phyloP scores from a whole-genome alignment of 2,329 filamentous ascomycete species.

The Septoria petroselini region DNA sequence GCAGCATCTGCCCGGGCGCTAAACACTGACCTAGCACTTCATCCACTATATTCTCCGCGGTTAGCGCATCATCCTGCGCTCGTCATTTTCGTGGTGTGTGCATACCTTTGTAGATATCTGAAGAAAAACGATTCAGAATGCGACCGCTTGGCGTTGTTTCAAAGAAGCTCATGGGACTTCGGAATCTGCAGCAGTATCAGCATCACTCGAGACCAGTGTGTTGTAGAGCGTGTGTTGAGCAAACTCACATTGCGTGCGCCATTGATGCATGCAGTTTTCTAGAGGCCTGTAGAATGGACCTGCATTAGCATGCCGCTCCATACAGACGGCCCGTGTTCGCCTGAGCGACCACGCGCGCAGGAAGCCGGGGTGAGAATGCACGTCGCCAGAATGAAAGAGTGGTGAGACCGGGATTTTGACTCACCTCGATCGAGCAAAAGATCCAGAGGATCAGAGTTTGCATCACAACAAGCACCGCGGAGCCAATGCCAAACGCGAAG shows the following conservation, averaged over 20 bases:
- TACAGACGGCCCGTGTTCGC: slow-evolving; percentile 25
- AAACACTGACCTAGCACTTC: slow-evolving; percentile 47
- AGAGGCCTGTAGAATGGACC: slow-evolving; percentile 62
- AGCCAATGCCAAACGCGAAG: slow-evolving; percentile 88
- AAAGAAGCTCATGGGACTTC: slow-evolving; percentile 98
- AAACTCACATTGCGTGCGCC: slow-evolving; percentile 23
- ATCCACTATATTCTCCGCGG: slow-evolving; percentile 58
- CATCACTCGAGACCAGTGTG: neutral
- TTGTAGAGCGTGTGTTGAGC: neutral
- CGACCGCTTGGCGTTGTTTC: slow-evolving; percentile 95
- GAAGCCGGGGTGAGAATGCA: slow-evolving; percentile 18
- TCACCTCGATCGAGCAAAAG: slow-evolving; percentile 95
- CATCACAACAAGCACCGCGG: slow-evolving; percentile 77
- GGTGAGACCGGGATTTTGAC: slow-evolving; percentile 28
- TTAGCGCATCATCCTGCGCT: slow-evolving; percentile 12
- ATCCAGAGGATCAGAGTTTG: slow-evolving; percentile 98
- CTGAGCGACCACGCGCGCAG: slow-evolving; percentile 23
- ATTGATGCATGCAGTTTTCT: slow-evolving; percentile 85
- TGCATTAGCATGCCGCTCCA: slow-evolving; percentile 28
- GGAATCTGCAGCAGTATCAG: slow-evolving; percentile 53
- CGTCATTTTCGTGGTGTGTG: slow-evolving; percentile 1
- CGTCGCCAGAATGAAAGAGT: slow-evolving; percentile 12
- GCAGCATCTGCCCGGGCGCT: slow-evolving; percentile 66
- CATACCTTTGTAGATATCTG: slow-evolving; percentile 37
- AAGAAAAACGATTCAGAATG: slow-evolving; percentile 94